phyloP scores from a whole-genome alignment of 345 rosid species.

The Passiflora organensis region DNA sequence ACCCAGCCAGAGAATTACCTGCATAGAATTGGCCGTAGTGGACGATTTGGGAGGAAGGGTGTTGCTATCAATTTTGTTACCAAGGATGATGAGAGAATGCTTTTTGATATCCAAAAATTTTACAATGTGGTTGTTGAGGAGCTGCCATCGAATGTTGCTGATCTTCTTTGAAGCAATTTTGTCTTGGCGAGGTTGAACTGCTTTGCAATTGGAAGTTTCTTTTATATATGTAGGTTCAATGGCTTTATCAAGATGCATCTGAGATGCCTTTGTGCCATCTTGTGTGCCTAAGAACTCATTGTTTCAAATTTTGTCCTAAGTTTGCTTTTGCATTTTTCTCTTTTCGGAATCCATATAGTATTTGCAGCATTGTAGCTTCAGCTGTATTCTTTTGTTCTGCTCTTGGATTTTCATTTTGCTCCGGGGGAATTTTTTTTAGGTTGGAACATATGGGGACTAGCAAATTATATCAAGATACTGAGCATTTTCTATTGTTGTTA shows the following conservation, averaged over 20 bases:
- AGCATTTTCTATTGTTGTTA: too few relatives aligned
- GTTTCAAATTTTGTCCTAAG: slow-evolving; percentile 14
- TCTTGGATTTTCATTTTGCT: too few relatives aligned
- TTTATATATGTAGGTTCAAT: background rate
- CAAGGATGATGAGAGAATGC: slow-evolving; percentile 24
- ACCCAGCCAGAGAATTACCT: slow-evolving; percentile 90
- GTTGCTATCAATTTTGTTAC: slow-evolving; percentile 43
- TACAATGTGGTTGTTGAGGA: slow-evolving; percentile 15
- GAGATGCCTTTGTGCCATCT: slow-evolving; percentile 9
- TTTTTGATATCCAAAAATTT: slow-evolving; percentile 19
- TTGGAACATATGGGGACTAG: slow-evolving; percentile 4
- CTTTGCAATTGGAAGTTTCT: background rate
- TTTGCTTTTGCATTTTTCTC: slow-evolving; percentile 4
- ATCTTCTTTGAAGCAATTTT: slow-evolving; percentile 19
- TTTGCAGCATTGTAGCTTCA: slow-evolving; percentile 6
- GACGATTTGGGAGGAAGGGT: slow-evolving; percentile 86
- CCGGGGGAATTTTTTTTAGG: slow-evolving; percentile 15
- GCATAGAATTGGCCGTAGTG: slow-evolving; percentile 84
- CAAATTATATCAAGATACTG: too few relatives aligned
- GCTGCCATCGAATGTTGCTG: slow-evolving; percentile 23
- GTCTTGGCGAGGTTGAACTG: slow-evolving; percentile 13
- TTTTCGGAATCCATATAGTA: background rate
- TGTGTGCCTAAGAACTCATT: slow-evolving; percentile 5
- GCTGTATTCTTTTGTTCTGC: slow-evolving; percentile 13
- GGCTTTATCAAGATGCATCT: slow-evolving; percentile 1